phyloP scores from a whole-genome alignment of 805 yeast species.

The Suhomyces tanzawaensis region DNA sequence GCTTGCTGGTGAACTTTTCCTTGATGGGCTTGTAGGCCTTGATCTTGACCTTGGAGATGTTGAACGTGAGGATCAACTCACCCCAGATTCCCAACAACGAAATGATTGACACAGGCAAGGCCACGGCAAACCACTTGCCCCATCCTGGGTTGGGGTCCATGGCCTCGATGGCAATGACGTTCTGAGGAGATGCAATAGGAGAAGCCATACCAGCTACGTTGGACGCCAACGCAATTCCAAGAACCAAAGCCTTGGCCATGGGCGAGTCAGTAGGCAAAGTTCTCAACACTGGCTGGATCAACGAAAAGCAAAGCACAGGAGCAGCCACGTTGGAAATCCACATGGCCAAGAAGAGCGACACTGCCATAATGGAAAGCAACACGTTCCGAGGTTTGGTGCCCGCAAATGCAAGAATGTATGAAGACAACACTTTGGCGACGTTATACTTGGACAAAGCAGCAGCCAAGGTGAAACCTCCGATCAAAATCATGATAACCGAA shows the following conservation, averaged over 20 bases:
- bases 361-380: slow-evolving; percentile 76
- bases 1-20: slow-evolving; percentile 44
- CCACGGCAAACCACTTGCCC: slow-evolving; percentile 90
- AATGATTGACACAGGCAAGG: slow-evolving; percentile 73
- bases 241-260: slow-evolving; percentile 77
- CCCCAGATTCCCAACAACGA: slow-evolving; percentile 71
- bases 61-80: slow-evolving; percentile 64
- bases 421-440: slow-evolving; percentile 81
- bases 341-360: slow-evolving; percentile 84
- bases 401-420: slow-evolving; percentile 74
- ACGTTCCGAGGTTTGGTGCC: slow-evolving; percentile 84
- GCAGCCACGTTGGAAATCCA: slow-evolving; percentile 98
- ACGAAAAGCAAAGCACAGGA: slow-evolving; percentile 88
- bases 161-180: slow-evolving; percentile 81
- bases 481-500: slow-evolving; percentile 80
- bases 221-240: slow-evolving; percentile 91
- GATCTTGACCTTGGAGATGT: slow-evolving; percentile 46
- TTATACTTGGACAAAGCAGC: slow-evolving; percentile 91
- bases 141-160: slow-evolving; percentile 80
- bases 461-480: slow-evolving; percentile 94
- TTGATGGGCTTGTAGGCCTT: slow-evolving; percentile 46
- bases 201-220: slow-evolving; percentile 97
- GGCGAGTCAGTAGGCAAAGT: slow-evolving; percentile 76
- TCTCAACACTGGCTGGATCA: slow-evolving; percentile 84
- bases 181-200: slow-evolving; percentile 96